Base-by-base conservation (phyloP, 1,284 basidiomycete species). In the Malassezia dermatis region DNA sequence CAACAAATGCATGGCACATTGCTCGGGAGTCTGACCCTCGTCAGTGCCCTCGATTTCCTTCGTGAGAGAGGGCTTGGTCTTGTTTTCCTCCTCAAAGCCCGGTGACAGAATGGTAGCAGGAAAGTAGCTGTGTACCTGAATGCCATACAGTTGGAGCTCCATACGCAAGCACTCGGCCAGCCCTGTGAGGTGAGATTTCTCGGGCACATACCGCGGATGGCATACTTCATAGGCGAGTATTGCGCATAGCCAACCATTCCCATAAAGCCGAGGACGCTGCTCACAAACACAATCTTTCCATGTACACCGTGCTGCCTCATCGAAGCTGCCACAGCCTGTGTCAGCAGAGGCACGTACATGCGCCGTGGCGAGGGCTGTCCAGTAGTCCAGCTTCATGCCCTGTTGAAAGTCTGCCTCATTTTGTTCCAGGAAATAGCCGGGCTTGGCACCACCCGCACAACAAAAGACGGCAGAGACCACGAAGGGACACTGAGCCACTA, bases 141-240 rank as follows among this genome's bases (percentile, higher is more conserved):
- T 86, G 50, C 80, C 81, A 70, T 89, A 88, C 1, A 94, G 78
- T 56, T 84, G 76, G 49, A 91, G 78, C 71, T 96, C 91, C 42
- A 83, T 85, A 13, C 86, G 84, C 17, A 96, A 79, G 0, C 84
- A 80, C 64, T 96, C 91, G 10, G 88, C 88, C 1, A 95, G 81
- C 30, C 86, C 88, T 88, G 39, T 0, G 13, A 23, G 10, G 19
- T 31, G 28, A 46, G 27, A 19, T 11, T 4, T 23, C 15, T 11
- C 19, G n/a, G 40, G 34, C 26, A 58, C 64, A 30, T 58, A 87
- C 89, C 90, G 77, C 89, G 79, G 13, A 95, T 76, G 10, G 93
- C 93, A 65, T 86, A 85, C 75, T 95, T 96, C 45, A 84, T 86
- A 0, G 91, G 89, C 1, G 86, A 79, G 73, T 98, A 96, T 2